Conservation (phyloP, 2,329 filamentous ascomycete genomes). For the Xylariaceae sp. region DNA sequence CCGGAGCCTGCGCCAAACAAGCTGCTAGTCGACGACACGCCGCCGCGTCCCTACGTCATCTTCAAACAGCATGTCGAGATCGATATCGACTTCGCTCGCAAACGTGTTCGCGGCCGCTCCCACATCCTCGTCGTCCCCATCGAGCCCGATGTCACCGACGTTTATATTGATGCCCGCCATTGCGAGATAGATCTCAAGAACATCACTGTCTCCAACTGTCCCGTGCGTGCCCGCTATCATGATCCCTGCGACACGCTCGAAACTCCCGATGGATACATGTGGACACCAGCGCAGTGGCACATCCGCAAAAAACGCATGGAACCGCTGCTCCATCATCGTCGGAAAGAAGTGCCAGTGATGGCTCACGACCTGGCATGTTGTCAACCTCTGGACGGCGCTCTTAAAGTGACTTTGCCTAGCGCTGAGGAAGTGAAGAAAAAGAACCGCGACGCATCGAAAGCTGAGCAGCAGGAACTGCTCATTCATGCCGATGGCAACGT, state of each 20-base stretch:
- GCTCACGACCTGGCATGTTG: slow-evolving; percentile 52
- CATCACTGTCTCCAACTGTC: slow-evolving; percentile 47
- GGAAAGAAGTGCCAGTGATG: slow-evolving; percentile 50
- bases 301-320: slow-evolving; percentile 63
- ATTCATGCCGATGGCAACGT: slow-evolving; percentile 31
- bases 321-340: slow-evolving; percentile 47
- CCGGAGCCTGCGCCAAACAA: slow-evolving; percentile 28
- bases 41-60: slow-evolving; percentile 45
- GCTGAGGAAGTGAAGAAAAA: slow-evolving; percentile 32
- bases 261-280: slow-evolving; percentile 55
- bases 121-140: slow-evolving; percentile 70
- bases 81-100: slow-evolving; percentile 78
- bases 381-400: slow-evolving; percentile 50
- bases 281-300: slow-evolving; percentile 69
- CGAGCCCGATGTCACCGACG: slow-evolving; percentile 49
- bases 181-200: slow-evolving; percentile 52
- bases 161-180: slow-evolving; percentile 58
- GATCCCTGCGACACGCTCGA: slow-evolving; percentile 65
- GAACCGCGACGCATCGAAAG: slow-evolving; percentile 31
- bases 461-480: slow-evolving; percentile 37
- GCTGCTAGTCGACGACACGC: slow-evolving; percentile 31
- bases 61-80: slow-evolving; percentile 83
- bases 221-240: slow-evolving; percentile 42
- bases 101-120: slow-evolving; percentile 69
- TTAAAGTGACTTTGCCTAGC: slow-evolving; percentile 39